Evolutionary conservation across 805 yeast genomes (phyloP).

Genomic region (Kuraishia cidri): DNA sequence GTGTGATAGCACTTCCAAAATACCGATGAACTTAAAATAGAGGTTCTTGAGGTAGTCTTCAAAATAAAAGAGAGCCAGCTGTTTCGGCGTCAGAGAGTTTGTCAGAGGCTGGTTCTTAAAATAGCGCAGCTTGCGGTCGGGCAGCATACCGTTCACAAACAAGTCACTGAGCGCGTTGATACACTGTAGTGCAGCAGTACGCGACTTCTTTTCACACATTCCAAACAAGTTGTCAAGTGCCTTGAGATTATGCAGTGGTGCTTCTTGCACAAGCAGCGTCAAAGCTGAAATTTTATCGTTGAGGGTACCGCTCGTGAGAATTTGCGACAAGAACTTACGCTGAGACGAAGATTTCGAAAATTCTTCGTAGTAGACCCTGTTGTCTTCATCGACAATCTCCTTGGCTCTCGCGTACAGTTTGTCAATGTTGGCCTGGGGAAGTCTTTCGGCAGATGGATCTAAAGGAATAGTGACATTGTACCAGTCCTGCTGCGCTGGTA

Average conservation of each 20-base stretch:
- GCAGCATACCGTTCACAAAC: constrained; percentile 72
- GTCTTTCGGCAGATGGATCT: constrained; percentile 24
- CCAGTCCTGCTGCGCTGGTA: constrained; percentile 72
- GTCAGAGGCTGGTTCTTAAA: constrained; percentile 70
- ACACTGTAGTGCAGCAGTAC: constrained; percentile 89
- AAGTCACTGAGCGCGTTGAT: constrained; percentile 86
- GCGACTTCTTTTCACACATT: constrained; percentile 83
- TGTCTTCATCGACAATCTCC: constrained; percentile 58
- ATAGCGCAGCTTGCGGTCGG: constrained; percentile 72
- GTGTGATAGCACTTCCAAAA: constrained; percentile 74
- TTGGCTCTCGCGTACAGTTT: constrained; percentile 60
- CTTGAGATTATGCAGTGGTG: constrained; percentile 83
- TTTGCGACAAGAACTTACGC: constrained; percentile 80
- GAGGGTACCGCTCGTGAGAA: constrained; percentile 86
- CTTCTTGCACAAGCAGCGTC: constrained; percentile 88
- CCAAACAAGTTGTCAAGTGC: constrained; percentile 71
- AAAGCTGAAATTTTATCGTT: constrained; percentile 93
- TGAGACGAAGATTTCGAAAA: constrained; percentile 72
- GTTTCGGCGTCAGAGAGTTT: constrained; percentile 35
- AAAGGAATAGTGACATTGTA: constrained; percentile 40
- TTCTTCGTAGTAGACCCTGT: constrained; percentile 60
- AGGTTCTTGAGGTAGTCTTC: constrained; percentile 81
- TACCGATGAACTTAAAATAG: constrained; percentile 68
- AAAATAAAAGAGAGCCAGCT: constrained; percentile 69
- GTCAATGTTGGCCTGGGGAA: constrained; percentile 47